phyloP scores from a whole-genome alignment of 495 filamentous ascomycete species.

The Annulohypoxylon bovei region DNA sequence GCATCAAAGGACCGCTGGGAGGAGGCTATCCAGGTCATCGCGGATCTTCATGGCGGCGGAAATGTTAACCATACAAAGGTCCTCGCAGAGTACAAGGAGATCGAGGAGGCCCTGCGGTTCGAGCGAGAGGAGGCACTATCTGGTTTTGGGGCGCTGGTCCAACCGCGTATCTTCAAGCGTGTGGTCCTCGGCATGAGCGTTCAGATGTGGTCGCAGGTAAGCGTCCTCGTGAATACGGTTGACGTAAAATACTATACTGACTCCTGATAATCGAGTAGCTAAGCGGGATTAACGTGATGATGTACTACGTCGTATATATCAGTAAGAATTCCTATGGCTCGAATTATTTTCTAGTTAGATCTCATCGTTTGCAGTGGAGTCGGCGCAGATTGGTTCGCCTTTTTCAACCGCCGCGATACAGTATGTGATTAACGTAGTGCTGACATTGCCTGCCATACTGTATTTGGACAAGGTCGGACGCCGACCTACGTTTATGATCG shows the following conservation, averaged over 20 bases:
- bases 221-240: not conserved
- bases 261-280: constrained; percentile 55
- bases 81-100: constrained; percentile 71
- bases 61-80: constrained; percentile 70
- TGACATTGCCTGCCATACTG: constrained; percentile 76
- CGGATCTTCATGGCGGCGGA: constrained; percentile 70
- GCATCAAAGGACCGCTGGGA: constrained; percentile 80
- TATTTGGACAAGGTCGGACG: constrained; percentile 83
- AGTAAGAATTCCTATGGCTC: constrained; percentile 36
- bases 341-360: not conserved
- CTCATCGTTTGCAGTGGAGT: constrained; percentile 57
- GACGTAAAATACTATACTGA: constrained; percentile 1
- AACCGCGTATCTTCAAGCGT: constrained; percentile 72
- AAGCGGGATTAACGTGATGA: constrained; percentile 81
- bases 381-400: constrained; percentile 69
- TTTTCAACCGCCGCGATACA: constrained; percentile 78
- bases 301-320: constrained; percentile 80
- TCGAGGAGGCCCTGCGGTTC: constrained; percentile 70
- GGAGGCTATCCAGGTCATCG: constrained; percentile 70
- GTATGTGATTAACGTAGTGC: constrained; percentile 77
- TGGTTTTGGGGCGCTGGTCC: constrained; percentile 66
- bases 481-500: constrained; percentile 75
- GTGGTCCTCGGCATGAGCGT: constrained; percentile 76
- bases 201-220: constrained; percentile 73
- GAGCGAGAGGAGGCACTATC: constrained; percentile 67